phyloP scores from a whole-genome alignment of 805 yeast genomes.

The Candida berthetii region DNA sequence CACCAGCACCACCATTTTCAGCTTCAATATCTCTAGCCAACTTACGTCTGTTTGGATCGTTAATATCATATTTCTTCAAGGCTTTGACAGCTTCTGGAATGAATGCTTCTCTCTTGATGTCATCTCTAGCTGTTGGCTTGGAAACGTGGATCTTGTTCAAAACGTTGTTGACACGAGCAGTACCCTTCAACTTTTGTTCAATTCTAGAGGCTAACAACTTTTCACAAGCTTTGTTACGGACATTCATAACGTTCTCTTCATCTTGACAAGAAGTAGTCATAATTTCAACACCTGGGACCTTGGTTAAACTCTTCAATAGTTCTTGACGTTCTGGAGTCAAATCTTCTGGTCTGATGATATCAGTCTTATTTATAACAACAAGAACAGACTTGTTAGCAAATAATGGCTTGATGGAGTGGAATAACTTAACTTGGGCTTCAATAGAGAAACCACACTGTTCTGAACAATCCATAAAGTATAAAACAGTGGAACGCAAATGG shows the following conservation, averaged over 20 bases:
- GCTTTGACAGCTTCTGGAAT: conserved; percentile 73
- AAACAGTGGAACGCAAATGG: conserved; percentile 91
- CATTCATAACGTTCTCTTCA: conserved; percentile 93
- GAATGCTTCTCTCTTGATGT: conserved; percentile 66
- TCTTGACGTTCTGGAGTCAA: conserved; percentile 70
- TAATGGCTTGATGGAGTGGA: conserved; percentile 94
- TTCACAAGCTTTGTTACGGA: conserved; percentile 96
- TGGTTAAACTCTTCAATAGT: conserved; percentile 57
- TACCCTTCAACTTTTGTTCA: conserved; percentile 92
- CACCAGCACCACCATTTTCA: conserved; percentile 99
- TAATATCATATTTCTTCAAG: conserved; percentile 62
- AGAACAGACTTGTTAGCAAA: conserved; percentile 95
- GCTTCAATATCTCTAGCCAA: conserved; percentile 87
- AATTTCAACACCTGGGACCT: conserved; percentile 79
- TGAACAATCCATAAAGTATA: conserved; percentile 96
- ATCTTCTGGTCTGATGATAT: conserved; percentile 82
- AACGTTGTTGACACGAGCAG: conserved; percentile 82
- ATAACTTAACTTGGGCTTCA: conserved; percentile 94
- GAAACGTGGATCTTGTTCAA: conserved; percentile 96
- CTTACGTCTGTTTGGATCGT: conserved; percentile 76
- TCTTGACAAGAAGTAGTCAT: conserved; percentile 91
- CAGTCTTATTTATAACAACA: conserved; percentile 94
- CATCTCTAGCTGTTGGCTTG: conserved; percentile 84
- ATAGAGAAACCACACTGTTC: conserved; percentile 99
- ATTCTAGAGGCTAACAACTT: conserved; percentile 91